phyloP scores from a whole-genome alignment of 257 asterid species.

The Anisodus tanguticus region DNA sequence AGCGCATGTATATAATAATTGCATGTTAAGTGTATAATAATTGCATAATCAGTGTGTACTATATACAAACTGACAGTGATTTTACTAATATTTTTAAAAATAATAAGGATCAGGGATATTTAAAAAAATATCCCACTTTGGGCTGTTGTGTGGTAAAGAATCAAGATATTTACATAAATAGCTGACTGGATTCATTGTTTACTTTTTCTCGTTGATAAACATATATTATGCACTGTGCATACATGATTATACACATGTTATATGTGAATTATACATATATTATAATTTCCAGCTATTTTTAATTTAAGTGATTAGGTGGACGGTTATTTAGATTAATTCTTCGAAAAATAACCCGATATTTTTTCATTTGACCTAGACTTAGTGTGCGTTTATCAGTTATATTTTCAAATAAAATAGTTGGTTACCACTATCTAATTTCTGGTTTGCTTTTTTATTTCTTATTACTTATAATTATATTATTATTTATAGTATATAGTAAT shows the following conservation, averaged over 20 bases:
- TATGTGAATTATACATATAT: no score
- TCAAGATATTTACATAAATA: neutral
- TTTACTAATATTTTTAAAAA: no score
- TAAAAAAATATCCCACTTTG: neutral
- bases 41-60: neutral
- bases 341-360: no score
- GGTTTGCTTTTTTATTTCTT: neutral
- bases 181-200: neutral
- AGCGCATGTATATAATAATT: no score
- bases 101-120: neutral
- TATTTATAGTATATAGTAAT: neutral
- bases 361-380: no score
- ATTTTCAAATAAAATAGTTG: neutral
- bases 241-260: no score
- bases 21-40: neutral
- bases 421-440: neutral
- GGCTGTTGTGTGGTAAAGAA: neutral
- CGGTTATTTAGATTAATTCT: no score
- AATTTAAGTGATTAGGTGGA: no score
- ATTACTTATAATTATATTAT: no score
- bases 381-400: neutral
- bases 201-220: neutral
- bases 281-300: no score
- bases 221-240: neutral
- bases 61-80: no score